A percentile compares a stretch with the other conserved stretches of the same genome.
Evolutionary conservation across 2,329 filamentous ascomycete genomes (phyloP).

Genomic region (Diaporthe sp.): DNA sequence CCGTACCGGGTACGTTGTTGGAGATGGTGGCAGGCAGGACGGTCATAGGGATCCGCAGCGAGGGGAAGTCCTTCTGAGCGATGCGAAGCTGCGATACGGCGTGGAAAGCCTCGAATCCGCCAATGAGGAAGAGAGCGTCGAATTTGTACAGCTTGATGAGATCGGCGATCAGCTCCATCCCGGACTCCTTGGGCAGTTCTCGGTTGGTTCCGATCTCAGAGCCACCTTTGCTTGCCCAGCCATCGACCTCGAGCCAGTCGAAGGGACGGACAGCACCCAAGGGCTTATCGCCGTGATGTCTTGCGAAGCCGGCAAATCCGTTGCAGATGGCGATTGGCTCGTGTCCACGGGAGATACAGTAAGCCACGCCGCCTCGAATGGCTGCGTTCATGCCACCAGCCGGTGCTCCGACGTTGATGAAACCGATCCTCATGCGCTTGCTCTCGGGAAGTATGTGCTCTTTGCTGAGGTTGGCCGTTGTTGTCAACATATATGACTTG

Average conservation of each 20-base stretch:
- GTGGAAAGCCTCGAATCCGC: constrained; percentile 97
- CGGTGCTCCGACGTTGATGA: constrained; percentile 96
- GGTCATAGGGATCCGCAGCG: constrained; percentile 92
- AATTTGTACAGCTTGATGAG: constrained; percentile 90
- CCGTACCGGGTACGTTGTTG: constrained; percentile 97
- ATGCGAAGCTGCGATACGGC: constrained; percentile 88
- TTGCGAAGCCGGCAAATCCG: constrained; percentile 92
- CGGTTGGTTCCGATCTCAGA: constrained; percentile 99
- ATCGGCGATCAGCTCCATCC: constrained; percentile 84
- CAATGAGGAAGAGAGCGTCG: constrained; percentile 91
- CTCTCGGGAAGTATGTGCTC: constrained; percentile 76
- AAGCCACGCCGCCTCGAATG: constrained; percentile 91
- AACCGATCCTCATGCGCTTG: constrained; percentile 92
- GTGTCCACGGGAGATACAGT: constrained; percentile 93
- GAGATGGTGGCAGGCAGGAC: constrained; percentile 96
- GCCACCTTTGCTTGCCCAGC: constrained; percentile 95
- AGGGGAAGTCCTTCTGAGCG: constrained; percentile 82
- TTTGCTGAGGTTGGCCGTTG: constrained; percentile 80
- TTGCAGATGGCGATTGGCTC: constrained; percentile 95
- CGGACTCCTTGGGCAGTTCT: constrained; percentile 86
- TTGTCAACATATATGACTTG: constrained; percentile 90
- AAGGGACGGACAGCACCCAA: constrained; percentile 87
- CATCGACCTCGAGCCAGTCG: constrained; percentile 93
- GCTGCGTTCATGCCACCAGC: constrained; percentile 99
- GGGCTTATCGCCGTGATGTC: constrained; percentile 89